phyloP scores from a whole-genome alignment of 495 filamentous ascomycete genomes.

The Penicillium taxi region DNA sequence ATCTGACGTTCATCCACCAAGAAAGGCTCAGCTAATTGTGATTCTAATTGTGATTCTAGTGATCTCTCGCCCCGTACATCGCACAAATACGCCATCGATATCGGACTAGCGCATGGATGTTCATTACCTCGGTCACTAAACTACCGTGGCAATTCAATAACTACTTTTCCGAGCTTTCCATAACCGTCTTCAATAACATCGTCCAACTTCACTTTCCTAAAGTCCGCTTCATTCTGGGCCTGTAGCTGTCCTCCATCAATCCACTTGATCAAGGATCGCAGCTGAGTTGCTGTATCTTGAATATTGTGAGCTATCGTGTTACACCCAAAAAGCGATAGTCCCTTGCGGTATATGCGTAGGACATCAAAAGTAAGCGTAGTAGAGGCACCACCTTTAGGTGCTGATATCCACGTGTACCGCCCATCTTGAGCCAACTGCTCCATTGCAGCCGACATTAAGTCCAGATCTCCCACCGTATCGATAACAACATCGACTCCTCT shows the following conservation, averaged over 20 bases:
- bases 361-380: slow-evolving; percentile 11
- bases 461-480: slow-evolving; percentile 14
- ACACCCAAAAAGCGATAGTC: slow-evolving; percentile 12
- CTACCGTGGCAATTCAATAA: slow-evolving; percentile 10
- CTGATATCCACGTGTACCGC: slow-evolving; percentile 16
- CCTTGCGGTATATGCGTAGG: slow-evolving; percentile 16
- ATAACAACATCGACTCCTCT: slow-evolving; percentile 15
- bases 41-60: no score
- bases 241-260: slow-evolving; percentile 8
- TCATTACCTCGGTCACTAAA: background rate
- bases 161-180: slow-evolving; percentile 6
- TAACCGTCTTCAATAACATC: slow-evolving; percentile 11
- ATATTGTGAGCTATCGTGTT: slow-evolving; percentile 9
- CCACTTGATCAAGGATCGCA: slow-evolving; percentile 8
- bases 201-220: slow-evolving; percentile 7
- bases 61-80: no score
- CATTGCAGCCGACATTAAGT: slow-evolving; percentile 10
- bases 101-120: no score
- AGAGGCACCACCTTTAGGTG: slow-evolving; percentile 8
- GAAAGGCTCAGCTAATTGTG: no score
- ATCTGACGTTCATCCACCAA: no score
- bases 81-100: no score
- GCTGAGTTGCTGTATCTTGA: slow-evolving; percentile 8
- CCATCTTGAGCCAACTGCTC: slow-evolving; percentile 10
- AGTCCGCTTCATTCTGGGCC: slow-evolving; percentile 7